A percentile compares a stretch with the other conserved stretches of the same genome.
phyloP scores from a whole-genome alignment of 768 basidiomycete genomes.

The Tubosaeta brunneosetosa region DNA sequence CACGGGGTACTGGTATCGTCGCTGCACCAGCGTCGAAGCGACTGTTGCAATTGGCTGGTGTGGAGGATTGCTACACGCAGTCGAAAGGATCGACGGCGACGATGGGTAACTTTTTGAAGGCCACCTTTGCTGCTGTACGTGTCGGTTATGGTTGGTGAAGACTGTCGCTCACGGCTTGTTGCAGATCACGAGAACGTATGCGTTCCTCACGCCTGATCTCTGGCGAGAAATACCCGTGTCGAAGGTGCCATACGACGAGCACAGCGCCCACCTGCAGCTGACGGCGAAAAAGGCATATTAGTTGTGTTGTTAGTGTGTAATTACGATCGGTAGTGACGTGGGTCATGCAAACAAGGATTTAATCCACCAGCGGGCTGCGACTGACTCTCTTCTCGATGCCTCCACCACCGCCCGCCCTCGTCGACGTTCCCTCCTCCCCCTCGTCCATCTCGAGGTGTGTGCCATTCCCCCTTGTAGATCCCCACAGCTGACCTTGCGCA shows the following conservation, averaged over 20 bases:
- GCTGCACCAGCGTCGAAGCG: conserved; percentile 98
- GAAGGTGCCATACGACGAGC: conserved; percentile 91
- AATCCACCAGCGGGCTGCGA: neutral
- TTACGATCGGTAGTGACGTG: neutral
- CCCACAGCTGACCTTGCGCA: neutral
- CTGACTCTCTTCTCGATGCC: conserved; percentile 2
- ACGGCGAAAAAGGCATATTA: conserved; percentile 73
- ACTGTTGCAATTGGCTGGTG: conserved; percentile 94
- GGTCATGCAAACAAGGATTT: neutral
- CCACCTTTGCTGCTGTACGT: conserved; percentile 86
- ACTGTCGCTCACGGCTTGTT: neutral
- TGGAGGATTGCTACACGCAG: conserved; percentile 97
- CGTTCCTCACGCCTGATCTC: conserved; percentile 97
- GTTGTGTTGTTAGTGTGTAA: neutral
- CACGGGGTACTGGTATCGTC: conserved; percentile 98
- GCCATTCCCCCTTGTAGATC: too few species aligned
- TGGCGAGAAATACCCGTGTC: conserved; percentile 93
- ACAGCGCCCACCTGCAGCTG: conserved; percentile 87
- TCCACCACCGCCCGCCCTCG: neutral
- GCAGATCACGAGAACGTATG: conserved; percentile 95
- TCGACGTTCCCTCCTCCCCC: conserved; percentile 17
- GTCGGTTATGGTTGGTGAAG: neutral
- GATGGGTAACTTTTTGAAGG: conserved; percentile 99
- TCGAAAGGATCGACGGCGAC: conserved; percentile 98
- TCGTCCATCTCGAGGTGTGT: conserved; percentile 25